phyloP scores from a whole-genome alignment of 306 rosid genomes.

The Cucurbita argyrosperma region DNA sequence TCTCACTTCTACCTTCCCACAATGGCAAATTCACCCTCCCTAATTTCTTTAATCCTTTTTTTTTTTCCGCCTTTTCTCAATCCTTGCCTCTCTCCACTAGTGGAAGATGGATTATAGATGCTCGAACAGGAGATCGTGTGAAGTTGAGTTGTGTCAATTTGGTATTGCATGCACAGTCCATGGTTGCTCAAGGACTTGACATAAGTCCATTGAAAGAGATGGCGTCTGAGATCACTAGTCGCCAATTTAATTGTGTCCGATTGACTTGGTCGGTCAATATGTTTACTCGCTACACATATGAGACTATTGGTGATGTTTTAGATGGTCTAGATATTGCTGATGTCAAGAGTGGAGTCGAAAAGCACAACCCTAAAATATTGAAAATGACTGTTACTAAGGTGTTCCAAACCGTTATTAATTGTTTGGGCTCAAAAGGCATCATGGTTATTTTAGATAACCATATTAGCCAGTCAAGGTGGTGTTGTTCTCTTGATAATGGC shows the following conservation, averaged over 20 bases:
- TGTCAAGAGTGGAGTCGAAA: slow-evolving; percentile 10
- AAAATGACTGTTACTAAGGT: slow-evolving; percentile 20
- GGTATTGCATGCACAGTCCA: slow-evolving; percentile 27
- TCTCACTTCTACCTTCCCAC: too few species aligned
- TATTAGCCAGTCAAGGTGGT: slow-evolving; percentile 45
- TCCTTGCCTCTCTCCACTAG: too few species aligned
- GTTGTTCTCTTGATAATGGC: slow-evolving; percentile 32
- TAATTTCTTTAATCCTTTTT: too few species aligned
- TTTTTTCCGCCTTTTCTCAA: too few species aligned
- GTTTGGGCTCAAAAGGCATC: slow-evolving; percentile 16
- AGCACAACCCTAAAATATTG: slow-evolving; percentile 18
- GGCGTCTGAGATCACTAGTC: not conserved
- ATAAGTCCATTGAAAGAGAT: too few species aligned
- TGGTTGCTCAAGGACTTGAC: slow-evolving; percentile 32
- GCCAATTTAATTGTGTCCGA: slow-evolving; percentile 29
- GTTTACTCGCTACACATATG: slow-evolving; percentile 23
- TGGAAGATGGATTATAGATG: slow-evolving; percentile 33
- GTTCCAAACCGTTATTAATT: slow-evolving; percentile 17
- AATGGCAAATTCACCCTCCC: too few species aligned
- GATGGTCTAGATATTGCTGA: not conserved
- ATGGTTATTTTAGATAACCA: slow-evolving; percentile 39
- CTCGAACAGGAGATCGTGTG: slow-evolving; percentile 13
- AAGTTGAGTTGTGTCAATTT: slow-evolving; percentile 28
- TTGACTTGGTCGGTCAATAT: slow-evolving; percentile 32
- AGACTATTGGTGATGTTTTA: slow-evolving; percentile 3